Conservation (phyloP, 2,329 filamentous ascomycete species). For the Fusarium lyarnte region DNA sequence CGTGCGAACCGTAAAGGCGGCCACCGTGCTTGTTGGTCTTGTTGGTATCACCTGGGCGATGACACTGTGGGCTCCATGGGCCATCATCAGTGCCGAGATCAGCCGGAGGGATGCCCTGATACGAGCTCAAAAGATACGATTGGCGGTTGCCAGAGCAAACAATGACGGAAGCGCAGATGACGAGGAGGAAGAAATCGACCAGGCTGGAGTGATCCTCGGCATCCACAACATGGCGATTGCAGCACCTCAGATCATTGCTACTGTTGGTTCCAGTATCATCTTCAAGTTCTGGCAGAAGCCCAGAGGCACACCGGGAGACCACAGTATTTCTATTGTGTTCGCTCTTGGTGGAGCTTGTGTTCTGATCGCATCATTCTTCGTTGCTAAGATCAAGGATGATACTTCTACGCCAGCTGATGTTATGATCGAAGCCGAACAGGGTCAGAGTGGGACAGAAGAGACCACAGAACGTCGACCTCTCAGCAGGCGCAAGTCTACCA, state of each 20-base stretch:
- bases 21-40: slow-evolving; percentile 80
- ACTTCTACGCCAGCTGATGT: slow-evolving; percentile 50
- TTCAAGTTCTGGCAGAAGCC: slow-evolving; percentile 90
- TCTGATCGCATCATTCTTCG: slow-evolving; percentile 78
- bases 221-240: slow-evolving; percentile 97
- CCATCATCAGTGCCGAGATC: slow-evolving; percentile 93
- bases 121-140: slow-evolving; percentile 51
- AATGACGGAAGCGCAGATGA: slow-evolving; percentile 33
- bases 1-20: slow-evolving; percentile 74
- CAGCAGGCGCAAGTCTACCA: slow-evolving; percentile 52
- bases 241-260: slow-evolving; percentile 90
- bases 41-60: slow-evolving; percentile 93
- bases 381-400: slow-evolving; percentile 73
- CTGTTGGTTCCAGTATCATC: slow-evolving; percentile 82
- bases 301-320: slow-evolving; percentile 83
- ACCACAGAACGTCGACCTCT: slow-evolving; percentile 19
- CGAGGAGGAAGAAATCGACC: slow-evolving; percentile 69
- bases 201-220: slow-evolving; percentile 89
- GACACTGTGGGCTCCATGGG: slow-evolving; percentile 94
- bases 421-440: slow-evolving; percentile 56
- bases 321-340: slow-evolving; percentile 87
- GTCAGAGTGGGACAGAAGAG: slow-evolving; percentile 50
- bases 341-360: slow-evolving; percentile 84
- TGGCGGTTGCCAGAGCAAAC: slow-evolving; percentile 19
- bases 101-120: slow-evolving; percentile 76